Conservation (phyloP, 192 early-diverging fungal genomes). For the Phlyctochytrium arcticum region DNA sequence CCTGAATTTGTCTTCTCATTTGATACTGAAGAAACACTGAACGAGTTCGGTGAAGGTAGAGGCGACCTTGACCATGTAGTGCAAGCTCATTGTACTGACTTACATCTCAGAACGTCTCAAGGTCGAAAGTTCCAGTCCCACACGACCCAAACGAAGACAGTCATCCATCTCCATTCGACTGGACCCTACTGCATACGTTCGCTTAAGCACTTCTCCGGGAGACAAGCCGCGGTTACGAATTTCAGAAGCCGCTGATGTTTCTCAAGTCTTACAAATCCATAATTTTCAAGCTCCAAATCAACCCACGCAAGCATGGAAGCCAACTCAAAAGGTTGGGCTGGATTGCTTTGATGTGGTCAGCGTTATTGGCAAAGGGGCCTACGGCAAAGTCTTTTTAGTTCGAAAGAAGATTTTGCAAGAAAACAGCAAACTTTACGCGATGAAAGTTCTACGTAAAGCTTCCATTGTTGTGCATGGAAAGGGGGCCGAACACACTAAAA, state of each 20-base stretch:
- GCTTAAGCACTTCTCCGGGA: too few species aligned
- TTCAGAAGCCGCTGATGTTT: constrained; percentile 10
- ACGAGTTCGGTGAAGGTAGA: too few species aligned
- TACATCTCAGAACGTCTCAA: too few species aligned
- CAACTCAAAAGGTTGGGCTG: constrained; percentile 23
- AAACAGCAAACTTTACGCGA: constrained; percentile 59
- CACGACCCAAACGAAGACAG: too few species aligned
- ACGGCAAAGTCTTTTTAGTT: constrained; percentile 80
- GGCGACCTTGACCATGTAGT: too few species aligned
- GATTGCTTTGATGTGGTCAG: constrained; percentile 56
- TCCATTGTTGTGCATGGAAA: constrained; percentile 76
- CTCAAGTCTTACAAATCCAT: constrained; percentile 11
- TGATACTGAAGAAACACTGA: too few species aligned
- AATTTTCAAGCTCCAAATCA: neutral
- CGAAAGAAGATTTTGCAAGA: constrained; percentile 48
- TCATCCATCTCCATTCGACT: too few species aligned
- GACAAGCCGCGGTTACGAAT: neutral
- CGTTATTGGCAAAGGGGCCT: constrained; percentile 71
- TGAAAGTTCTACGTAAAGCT: constrained; percentile 93
- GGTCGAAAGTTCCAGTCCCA: too few species aligned
- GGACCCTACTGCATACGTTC: too few species aligned
- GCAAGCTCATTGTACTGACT: too few species aligned
- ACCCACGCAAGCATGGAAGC: too few species aligned
- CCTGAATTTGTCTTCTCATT: too few species aligned
- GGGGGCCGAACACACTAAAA: constrained; percentile 72